phyloP scores from a whole-genome alignment of 225 moss, liverwort and hornwort genomes.

The Thuidium tamariscinum region DNA sequence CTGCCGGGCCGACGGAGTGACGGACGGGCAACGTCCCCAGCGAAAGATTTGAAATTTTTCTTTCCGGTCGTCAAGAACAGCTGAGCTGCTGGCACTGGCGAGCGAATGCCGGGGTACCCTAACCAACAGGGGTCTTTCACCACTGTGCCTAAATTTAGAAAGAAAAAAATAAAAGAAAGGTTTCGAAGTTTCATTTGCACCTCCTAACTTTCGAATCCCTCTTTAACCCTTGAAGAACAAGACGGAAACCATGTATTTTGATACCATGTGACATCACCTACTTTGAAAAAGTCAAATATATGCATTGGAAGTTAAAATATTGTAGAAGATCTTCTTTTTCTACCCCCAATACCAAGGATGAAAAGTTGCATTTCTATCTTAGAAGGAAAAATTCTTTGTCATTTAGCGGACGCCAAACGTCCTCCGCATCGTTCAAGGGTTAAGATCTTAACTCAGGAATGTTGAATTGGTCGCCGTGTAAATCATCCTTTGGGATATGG shows the following conservation, averaged over 20 bases:
- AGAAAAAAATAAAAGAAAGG: not conserved
- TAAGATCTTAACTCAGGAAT: fast-evolving
- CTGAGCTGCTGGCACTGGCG: not conserved
- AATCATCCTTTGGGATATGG: not conserved
- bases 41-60: not conserved
- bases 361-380: no score
- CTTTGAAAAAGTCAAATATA: no score
- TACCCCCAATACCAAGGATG: no score
- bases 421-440: no score
- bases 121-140: not conserved
- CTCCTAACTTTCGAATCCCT: not conserved
- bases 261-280: no score
- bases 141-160: not conserved
- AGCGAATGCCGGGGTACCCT: not conserved
- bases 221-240: no score
- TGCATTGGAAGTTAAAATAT: no score
- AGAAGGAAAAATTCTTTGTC: no score
- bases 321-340: no score
- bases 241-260: no score
- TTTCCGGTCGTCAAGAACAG: not conserved
- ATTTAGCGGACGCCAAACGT: no score
- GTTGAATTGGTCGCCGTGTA: fast-evolving
- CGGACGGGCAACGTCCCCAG: not conserved
- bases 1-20: not conserved
- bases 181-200: not conserved